phyloP scores from a whole-genome alignment of 768 basidiomycete species.

The Russula sp. region DNA sequence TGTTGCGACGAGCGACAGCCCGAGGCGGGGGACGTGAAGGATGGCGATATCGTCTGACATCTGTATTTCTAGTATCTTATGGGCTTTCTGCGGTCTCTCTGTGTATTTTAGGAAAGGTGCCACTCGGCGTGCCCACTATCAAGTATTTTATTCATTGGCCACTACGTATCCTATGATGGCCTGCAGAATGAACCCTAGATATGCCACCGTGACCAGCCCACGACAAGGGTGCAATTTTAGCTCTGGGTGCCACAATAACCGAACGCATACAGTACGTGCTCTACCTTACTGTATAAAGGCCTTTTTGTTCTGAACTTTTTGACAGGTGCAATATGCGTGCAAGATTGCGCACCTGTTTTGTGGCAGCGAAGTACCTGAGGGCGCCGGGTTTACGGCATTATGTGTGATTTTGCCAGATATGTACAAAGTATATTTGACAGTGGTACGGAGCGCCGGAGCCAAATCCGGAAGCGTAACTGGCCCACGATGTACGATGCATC shows the following conservation, averaged over 20 bases:
- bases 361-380: not conserved
- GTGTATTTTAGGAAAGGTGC: not conserved
- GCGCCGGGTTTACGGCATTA: slow-evolving; percentile 15
- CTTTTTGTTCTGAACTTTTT: not conserved
- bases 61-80: not conserved
- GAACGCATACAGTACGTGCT: too few species aligned
- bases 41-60: slow-evolving; percentile 1
- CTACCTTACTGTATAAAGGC: too few species aligned
- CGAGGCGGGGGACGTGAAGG: not conserved
- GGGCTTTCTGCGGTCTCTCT: not conserved
- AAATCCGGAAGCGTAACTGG: not conserved
- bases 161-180: not conserved
- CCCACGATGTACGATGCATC: not conserved
- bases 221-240: not conserved
- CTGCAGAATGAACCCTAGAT: not conserved
- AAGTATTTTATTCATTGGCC: not conserved
- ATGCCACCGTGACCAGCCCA: not conserved
- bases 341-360: not conserved
- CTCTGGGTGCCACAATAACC: not conserved
- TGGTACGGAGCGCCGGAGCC: slow-evolving; percentile 19
- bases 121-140: not conserved
- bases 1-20: not conserved
- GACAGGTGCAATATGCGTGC: not conserved
- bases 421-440: slow-evolving; percentile 15
- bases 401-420: not conserved